phyloP scores from a whole-genome alignment of 441 rosid species.

The Bocquillonia castaneifolia region DNA sequence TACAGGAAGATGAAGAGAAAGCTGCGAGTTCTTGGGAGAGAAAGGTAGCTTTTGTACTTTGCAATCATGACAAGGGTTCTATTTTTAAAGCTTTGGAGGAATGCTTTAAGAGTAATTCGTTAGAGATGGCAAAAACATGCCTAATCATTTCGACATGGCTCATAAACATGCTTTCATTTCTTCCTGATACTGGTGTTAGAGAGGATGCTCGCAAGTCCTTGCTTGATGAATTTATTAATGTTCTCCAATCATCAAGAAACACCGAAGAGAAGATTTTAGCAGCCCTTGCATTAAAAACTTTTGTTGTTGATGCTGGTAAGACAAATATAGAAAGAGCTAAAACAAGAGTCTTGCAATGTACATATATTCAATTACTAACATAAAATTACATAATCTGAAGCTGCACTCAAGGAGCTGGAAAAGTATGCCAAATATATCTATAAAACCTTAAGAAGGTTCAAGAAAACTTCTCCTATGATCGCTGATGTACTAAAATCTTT shows the following conservation, averaged over 20 bases:
- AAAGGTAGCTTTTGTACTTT: conserved; percentile 49
- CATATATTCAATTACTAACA: neutral
- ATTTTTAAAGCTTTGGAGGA: conserved; percentile 60
- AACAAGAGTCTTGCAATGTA: neutral
- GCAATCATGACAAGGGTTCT: conserved; percentile 60
- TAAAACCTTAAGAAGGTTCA: conserved; percentile 48
- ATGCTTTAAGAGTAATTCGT: conserved; percentile 57
- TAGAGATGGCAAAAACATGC: conserved; percentile 49
- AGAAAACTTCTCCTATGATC: conserved; percentile 40
- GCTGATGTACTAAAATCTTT: conserved; percentile 56
- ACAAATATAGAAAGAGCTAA: neutral
- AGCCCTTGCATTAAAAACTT: conserved; percentile 53
- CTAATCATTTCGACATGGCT: conserved; percentile 61
- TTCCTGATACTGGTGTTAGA: conserved; percentile 54
- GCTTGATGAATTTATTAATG: conserved; percentile 51
- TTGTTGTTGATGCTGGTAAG: conserved; percentile 46
- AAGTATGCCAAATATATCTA: conserved; percentile 53
- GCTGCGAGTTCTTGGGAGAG: conserved; percentile 55
- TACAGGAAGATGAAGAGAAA: conserved; percentile 55
- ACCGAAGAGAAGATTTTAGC: conserved; percentile 62
- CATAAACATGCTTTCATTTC: conserved; percentile 46
- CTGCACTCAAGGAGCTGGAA: conserved; percentile 50
- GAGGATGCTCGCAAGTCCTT: conserved; percentile 41
- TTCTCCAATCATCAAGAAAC: conserved; percentile 61
- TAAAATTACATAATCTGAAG: conserved; percentile 27